Conservation (phyloP, 179 eudicot species). For the Sideroxylon spinosum region DNA sequence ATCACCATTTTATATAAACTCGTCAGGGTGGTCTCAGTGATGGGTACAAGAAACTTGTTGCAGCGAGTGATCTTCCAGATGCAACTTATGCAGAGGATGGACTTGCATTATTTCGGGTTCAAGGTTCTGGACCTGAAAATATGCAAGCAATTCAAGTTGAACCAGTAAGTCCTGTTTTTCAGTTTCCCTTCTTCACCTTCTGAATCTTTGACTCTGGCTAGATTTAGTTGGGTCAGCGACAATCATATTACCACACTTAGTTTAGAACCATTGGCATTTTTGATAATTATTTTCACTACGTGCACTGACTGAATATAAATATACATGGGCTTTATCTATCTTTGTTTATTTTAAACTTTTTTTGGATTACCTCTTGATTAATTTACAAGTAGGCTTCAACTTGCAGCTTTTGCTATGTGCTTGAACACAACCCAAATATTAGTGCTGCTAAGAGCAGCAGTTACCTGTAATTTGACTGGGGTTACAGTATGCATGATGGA, state of each 20-base stretch:
- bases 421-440: not conserved
- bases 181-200: conserved; percentile 12
- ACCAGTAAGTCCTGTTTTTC: conserved; percentile 41
- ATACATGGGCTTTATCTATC: not conserved
- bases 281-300: not conserved
- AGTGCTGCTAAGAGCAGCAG: not conserved
- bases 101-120: conserved; percentile 83
- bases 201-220: not conserved
- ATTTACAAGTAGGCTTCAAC: conserved; percentile 5
- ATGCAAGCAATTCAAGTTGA: conserved; percentile 99
- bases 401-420: not conserved
- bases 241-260: not conserved
- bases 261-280: not conserved
- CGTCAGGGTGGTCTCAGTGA: conserved; percentile 90
- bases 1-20: conserved; percentile 15
- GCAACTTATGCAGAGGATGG: conserved; percentile 80
- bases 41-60: conserved; percentile 70
- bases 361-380: not conserved
- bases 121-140: conserved; percentile 96
- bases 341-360: not conserved
- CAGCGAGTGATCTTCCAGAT: conserved; percentile 71
- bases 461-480: not conserved
- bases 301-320: not conserved
- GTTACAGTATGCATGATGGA: too few species aligned
- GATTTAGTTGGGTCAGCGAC: not conserved